phyloP scores from a whole-genome alignment of 176 grass and related monocot genomes.

The Thalia dealbata region DNA sequence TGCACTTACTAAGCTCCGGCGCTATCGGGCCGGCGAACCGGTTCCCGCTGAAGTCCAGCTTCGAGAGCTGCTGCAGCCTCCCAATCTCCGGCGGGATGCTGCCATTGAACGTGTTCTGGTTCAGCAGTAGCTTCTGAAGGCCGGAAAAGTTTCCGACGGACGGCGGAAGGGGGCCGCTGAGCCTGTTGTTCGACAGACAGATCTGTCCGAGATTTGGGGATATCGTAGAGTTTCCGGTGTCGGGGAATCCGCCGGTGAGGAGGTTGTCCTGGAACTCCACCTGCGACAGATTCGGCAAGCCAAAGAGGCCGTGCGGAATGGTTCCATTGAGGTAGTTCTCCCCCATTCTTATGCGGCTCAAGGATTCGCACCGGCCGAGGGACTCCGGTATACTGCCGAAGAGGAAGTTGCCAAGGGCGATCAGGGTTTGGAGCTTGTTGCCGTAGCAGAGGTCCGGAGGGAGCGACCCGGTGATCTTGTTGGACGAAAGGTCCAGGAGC shows the following conservation, averaged over 20 bases:
- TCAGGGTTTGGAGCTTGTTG: conserved; percentile 63
- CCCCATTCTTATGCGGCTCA: conserved; percentile 65
- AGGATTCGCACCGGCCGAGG: conserved; percentile 53
- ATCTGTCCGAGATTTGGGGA: conserved; percentile 51
- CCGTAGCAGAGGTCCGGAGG: conserved; percentile 68
- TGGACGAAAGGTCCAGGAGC: conserved; percentile 85
- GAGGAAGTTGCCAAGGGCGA: conserved; percentile 79
- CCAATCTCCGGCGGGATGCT: conserved; percentile 61
- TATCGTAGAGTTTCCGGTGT: conserved; percentile 16
- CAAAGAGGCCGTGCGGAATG: conserved; percentile 59
- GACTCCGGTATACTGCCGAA: conserved; percentile 71
- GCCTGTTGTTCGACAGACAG: conserved; percentile 83
- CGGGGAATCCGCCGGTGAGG: conserved; percentile 60
- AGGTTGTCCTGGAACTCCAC: conserved; percentile 95
- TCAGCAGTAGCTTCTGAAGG: conserved; percentile 67
- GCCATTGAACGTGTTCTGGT: conserved; percentile 65
- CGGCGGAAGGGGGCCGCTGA: conserved; percentile 48
- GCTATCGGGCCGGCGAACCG: conserved; percentile 34
- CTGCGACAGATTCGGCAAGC: conserved; percentile 64
- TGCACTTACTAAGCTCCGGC: conserved; percentile 63
- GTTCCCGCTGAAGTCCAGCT: conserved; percentile 70
- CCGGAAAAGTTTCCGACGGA: conserved; percentile 72
- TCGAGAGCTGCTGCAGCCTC: conserved; percentile 63
- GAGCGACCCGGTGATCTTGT: conserved; percentile 70
- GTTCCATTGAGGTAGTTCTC: conserved; percentile 93